Evolutionary conservation across 306 rosid genomes (phyloP).

Genomic region (Trifolium repens): DNA sequence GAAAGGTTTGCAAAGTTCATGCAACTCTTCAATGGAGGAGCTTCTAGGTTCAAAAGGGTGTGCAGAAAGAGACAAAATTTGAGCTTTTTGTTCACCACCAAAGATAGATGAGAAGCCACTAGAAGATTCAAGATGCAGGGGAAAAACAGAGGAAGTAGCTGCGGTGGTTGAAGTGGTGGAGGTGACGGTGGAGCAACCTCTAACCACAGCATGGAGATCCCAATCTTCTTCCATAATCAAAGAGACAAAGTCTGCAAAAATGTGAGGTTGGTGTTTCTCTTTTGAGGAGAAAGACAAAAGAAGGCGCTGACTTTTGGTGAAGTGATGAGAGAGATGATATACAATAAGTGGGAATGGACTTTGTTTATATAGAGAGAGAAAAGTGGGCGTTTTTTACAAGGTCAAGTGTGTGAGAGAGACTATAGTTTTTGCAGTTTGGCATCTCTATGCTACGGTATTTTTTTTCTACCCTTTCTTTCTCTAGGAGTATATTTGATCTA

Average conservation of each 20-base stretch:
- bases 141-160: conserved; percentile 30
- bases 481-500: too few species aligned
- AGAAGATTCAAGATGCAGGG: conserved; percentile 25
- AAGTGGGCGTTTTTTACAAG: conserved; percentile 2
- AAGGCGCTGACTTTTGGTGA: conserved; percentile 61
- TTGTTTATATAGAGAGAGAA: conserved; percentile 48
- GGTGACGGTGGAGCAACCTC: conserved; percentile 64
- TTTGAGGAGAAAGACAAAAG: conserved; percentile 49
- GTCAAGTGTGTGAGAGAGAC: conserved; percentile 33
- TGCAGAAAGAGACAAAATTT: conserved; percentile 47
- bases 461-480: not conserved
- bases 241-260: conserved; percentile 45
- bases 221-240: conserved; percentile 71
- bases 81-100: conserved; percentile 39
- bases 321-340: conserved; percentile 36
- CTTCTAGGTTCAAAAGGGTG: conserved; percentile 52
- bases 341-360: conserved; percentile 46
- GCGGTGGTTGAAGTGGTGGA: too few species aligned
- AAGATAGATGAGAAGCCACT: conserved; percentile 35
- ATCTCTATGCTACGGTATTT: conserved; percentile 51
- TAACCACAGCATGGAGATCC: conserved; percentile 93
- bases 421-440: conserved; percentile 53
- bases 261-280: conserved; percentile 6
- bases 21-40: conserved; percentile 64
- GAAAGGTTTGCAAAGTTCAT: conserved; percentile 91